A percentile compares a stretch with the other conserved stretches of the same genome.
phyloP scores from a whole-genome alignment of 2,329 filamentous ascomycete species.

The Arthrobotrys sinensis region DNA sequence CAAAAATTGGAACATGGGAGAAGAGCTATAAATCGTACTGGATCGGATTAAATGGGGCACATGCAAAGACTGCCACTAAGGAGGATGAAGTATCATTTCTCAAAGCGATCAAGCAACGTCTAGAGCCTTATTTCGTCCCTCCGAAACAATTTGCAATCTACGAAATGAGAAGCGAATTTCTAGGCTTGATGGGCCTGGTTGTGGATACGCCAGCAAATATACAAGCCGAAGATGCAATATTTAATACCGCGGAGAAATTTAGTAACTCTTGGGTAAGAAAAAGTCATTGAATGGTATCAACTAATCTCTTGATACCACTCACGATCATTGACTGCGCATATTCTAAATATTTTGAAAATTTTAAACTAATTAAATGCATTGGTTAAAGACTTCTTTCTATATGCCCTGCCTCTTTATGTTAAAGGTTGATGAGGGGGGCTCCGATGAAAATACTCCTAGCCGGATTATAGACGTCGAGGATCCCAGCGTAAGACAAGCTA shows the following conservation, averaged over 20 bases:
- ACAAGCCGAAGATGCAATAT: too few species aligned
- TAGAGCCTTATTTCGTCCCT: not conserved
- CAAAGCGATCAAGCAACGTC: not conserved
- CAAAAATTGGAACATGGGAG: conserved; percentile 7
- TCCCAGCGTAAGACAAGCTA: too few species aligned
- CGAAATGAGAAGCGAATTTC: conserved; percentile 24
- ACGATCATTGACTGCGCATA: too few species aligned
- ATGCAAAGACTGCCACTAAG: not conserved
- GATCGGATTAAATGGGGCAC: not conserved
- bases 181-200: conserved; percentile 1
- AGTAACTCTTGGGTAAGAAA: too few species aligned
- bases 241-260: too few species aligned
- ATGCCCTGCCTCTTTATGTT: conserved; percentile 1
- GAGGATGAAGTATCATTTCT: not conserved
- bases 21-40: conserved; percentile 1
- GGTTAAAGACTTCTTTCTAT: not conserved
- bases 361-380: too few species aligned
- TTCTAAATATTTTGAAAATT: too few species aligned
- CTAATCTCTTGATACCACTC: too few species aligned
- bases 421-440: not conserved
- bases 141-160: conserved; percentile 2
- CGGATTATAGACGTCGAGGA: too few species aligned
- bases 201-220: not conserved
- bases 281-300: too few species aligned
- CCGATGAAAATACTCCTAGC: too few species aligned